Conservation (phyloP, 169 alveolate species). For the Besnoitia besnoiti region DNA sequence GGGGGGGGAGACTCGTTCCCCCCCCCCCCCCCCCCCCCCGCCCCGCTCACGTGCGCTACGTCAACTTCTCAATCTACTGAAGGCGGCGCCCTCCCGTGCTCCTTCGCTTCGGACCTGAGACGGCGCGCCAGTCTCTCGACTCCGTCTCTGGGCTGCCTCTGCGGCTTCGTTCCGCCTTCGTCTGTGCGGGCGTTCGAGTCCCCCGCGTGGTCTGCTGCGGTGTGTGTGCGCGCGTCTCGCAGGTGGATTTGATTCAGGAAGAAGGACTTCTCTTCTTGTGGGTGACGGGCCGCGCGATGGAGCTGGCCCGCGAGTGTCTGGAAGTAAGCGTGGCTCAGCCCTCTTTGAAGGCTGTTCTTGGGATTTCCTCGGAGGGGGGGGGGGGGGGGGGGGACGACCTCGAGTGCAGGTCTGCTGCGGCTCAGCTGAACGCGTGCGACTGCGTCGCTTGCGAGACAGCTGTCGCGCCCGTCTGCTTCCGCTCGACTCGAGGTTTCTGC, state of each 20-base stretch:
- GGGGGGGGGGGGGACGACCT: too few species aligned
- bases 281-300: constrained; percentile 97
- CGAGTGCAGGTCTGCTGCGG: too few species aligned
- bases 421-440: too few species aligned
- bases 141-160: neutral
- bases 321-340: constrained; percentile 52
- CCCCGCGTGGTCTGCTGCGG: neutral
- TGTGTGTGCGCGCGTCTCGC: neutral
- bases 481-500: too few species aligned
- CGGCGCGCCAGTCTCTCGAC: neutral
- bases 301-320: constrained; percentile 90
- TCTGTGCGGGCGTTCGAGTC: neutral
- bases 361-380: too few species aligned
- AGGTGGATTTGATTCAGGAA: constrained; percentile 86
- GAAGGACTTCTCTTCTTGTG: constrained; percentile 94
- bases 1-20: neutral
- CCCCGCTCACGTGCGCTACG: neutral
- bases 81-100: neutral
- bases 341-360: too few species aligned
- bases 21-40: neutral
- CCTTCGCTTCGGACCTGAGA: neutral
- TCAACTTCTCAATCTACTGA: neutral
- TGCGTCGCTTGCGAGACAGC: too few species aligned
- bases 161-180: neutral
- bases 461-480: too few species aligned